Percentiles rank a stretch among this genome's conserved stretches.
Conservation (phyloP, 2,329 filamentous ascomycete species). For the Talaromyces sp. region DNA sequence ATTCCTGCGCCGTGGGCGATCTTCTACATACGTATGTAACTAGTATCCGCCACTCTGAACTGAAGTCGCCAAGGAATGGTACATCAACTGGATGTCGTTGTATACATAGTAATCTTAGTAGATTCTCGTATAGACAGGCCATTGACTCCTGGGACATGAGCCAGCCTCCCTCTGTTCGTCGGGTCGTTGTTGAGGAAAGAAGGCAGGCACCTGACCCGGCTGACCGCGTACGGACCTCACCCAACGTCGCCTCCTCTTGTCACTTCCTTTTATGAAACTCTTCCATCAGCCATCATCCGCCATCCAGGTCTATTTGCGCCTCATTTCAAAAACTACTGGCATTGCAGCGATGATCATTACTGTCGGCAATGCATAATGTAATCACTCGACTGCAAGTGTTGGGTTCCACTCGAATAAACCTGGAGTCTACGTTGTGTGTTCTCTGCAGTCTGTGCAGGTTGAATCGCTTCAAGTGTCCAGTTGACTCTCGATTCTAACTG, state of each 20-base stretch:
- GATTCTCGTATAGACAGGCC: background rate
- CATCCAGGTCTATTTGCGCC: background rate
- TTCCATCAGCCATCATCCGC: background rate
- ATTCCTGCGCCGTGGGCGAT: background rate
- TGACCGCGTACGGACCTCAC: background rate
- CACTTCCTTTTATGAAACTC: background rate
- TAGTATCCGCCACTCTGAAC: background rate
- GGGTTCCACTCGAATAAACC: background rate
- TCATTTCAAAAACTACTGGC: background rate
- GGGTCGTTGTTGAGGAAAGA: background rate
- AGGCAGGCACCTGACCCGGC: slow-evolving; percentile 1
- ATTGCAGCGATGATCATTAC: slow-evolving; percentile 3
- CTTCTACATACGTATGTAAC: no score
- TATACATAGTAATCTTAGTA: background rate
- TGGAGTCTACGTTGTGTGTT: background rate
- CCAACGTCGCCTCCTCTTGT: background rate
- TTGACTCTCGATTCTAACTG: background rate
- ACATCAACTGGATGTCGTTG: background rate
- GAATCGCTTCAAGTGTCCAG: background rate
- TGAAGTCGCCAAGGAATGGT: background rate
- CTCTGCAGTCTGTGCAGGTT: background rate
- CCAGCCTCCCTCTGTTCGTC: no score
- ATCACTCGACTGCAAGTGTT: background rate
- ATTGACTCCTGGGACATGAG: background rate
- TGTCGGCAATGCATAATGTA: background rate